These are phyloP conservation scores for Pythium volutum DNA, from an alignment of 352 stramenopile species.

Conservation along the genomic window DNA sequence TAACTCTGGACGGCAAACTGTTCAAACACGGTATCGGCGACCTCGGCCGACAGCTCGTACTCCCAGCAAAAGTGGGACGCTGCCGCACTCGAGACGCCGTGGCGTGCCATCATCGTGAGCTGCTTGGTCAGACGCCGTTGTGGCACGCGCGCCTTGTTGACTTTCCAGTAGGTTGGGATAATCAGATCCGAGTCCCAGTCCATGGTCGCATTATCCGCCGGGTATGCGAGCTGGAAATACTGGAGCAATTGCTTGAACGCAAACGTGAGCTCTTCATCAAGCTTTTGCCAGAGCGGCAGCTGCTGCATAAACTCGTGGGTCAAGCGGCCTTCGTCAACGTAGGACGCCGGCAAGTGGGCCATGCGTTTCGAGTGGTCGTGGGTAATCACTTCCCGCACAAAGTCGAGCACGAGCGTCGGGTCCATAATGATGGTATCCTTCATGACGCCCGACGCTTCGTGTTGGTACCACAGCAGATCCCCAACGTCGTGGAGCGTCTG, in stretches of 20 bases:
- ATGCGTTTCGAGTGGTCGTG: slow-evolving; percentile 8
- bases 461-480: slow-evolving; percentile 25
- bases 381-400: slow-evolving; percentile 24
- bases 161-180: slow-evolving; percentile 23
- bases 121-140: slow-evolving; percentile 5
- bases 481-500: slow-evolving; percentile 19
- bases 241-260: slow-evolving; percentile 24
- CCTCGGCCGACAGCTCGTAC: slow-evolving; percentile 24
- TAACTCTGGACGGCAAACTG: slow-evolving; percentile 31
- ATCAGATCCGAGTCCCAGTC: slow-evolving; percentile 23
- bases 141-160: neutral
- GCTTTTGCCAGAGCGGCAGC: slow-evolving; percentile 10
- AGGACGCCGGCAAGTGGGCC: neutral
- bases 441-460: slow-evolving; percentile 1
- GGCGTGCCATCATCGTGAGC: neutral
- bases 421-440: slow-evolving; percentile 16
- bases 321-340: slow-evolving; percentile 10
- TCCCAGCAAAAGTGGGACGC: slow-evolving; percentile 28
- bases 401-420: slow-evolving; percentile 31
- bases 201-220: slow-evolving; percentile 13
- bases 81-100: slow-evolving; percentile 2
- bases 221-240: slow-evolving; percentile 22
- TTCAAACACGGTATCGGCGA: slow-evolving; percentile 32
- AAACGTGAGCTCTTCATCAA: slow-evolving; percentile 15
- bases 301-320: slow-evolving; percentile 9